These are phyloP conservation scores for Colletotrichum lupini DNA, from an alignment of 2,329 filamentous ascomycete genomes.

Conservation along the genomic window DNA sequence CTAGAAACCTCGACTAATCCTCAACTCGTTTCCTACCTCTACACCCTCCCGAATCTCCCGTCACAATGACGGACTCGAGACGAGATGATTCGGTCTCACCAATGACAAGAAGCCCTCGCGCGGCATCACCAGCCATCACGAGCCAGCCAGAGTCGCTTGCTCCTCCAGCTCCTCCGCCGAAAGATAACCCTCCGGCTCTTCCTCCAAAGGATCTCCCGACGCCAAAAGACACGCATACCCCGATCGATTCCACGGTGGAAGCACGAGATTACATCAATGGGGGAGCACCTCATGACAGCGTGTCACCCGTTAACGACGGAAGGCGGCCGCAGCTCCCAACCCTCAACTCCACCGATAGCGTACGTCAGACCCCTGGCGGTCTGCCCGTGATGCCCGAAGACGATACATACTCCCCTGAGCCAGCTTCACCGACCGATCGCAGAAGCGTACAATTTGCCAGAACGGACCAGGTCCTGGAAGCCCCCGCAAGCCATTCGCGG, in stretches of 20 bases:
- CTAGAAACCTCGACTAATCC: neutral
- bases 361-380: constrained; percentile 14
- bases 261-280: constrained; percentile 53
- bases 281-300: constrained; percentile 45
- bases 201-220: constrained; percentile 29
- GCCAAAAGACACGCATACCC: constrained; percentile 31
- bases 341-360: constrained; percentile 34
- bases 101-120: constrained; percentile 34
- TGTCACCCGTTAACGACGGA: constrained; percentile 39
- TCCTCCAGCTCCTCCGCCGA: constrained; percentile 26
- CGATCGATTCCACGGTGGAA: constrained; percentile 38
- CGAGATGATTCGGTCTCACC: constrained; percentile 42
- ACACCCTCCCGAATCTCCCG: neutral
- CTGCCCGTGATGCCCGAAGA: constrained; percentile 36
- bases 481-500: constrained; percentile 63
- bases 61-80: constrained; percentile 32
- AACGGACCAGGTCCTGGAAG: constrained; percentile 60
- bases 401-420: constrained; percentile 38
- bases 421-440: constrained; percentile 53
- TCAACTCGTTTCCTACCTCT: neutral
- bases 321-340: constrained; percentile 19
- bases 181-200: constrained; percentile 29
- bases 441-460: constrained; percentile 83
- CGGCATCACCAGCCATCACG: constrained; percentile 22
- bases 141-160: constrained; percentile 19